Base-by-base conservation (phyloP, 1,139 yeast species). In the Scheffersomyces illinoinensis region DNA sequence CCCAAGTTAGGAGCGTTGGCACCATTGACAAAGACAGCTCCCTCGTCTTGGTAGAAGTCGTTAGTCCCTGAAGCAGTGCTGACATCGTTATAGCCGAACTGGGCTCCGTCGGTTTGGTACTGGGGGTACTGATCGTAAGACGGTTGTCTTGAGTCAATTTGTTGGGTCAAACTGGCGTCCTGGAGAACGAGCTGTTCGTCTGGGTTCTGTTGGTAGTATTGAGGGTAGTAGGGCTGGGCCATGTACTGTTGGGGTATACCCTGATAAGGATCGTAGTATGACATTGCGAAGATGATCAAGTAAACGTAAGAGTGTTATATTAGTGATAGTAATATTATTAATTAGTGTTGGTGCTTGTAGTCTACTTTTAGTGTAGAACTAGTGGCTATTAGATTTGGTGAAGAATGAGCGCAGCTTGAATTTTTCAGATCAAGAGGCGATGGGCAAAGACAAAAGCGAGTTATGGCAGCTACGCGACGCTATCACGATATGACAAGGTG, bases 201-300 rank as follows among this genome's bases (percentile, higher is more conserved):
- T 8, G 58, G 57, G 21, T 57, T 57, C 55, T 70, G 71, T 49
- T 67, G 70, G 59, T 75, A 76, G 58, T 71, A 75, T 59, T 74
- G 80, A n/a, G 73, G 72, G 57, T 73, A 75, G 59, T 71, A 75
- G 14, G 75, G 75, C 61, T 76, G 81, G 21, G 73, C 66, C 63
- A 76, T 65, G 60, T 75, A 78, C 61, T 75, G 83, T 62, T 76
- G 83, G 53, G 81, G 76, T 46, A 73, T 70, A 47, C 78, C 77
- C 66, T 77, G 83, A 66, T 76, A 80, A 33, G 81, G 81, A 59
- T 79, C 81, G 68, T 77, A 79, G 70, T 78, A 80, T 54, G 83
- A 73, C 85, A 81, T 81, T 57, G 21, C 66, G 56, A 47, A 43
- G 8, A 52, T 54, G 7, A 2, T 33, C 14, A 2, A 12, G 17